Base-by-base conservation (phyloP, 495 filamentous ascomycete genomes). In the Cairneyella variabilis region DNA sequence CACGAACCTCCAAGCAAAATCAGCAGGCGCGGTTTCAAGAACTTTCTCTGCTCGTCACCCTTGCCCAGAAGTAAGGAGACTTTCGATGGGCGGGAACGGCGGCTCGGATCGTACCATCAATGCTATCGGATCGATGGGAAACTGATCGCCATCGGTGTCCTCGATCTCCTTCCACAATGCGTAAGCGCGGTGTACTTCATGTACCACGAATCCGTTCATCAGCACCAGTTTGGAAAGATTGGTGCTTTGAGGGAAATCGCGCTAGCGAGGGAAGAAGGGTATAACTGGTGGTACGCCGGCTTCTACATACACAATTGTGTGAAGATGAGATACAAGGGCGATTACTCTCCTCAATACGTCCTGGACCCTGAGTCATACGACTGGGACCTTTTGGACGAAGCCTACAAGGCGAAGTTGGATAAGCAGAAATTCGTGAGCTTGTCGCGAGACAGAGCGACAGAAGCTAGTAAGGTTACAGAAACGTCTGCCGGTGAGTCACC, bases 121-220 rank as follows among this genome's bases (percentile, higher is more conserved):
- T 93, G 89, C 71, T 96, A 98, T 68, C 81, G 93, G 25, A 72
- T 98, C 21, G 91, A 97, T 67, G 93, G 91, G 16, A 77, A 83
- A 48, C 77, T 98, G 28, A 83, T 97, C 30, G 93, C 93, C 14
- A 79, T 98, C 48, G 88, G 86, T 2, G 90, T 97, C 9, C 71
- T 98, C 27, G 93, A 98, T 65, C 70, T 97, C 8, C 76, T 97
- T 23, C 93, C 92, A 0, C 74, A 88, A 50, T 85, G 83, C 52
- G 89, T 98, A 26, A 97, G 91, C 69, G 89, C 88, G 17, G 93
- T 97, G 30, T 98, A 98, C 66, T 88, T 97, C 63, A 80, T 96
- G 71, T 93, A 98, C 64, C 87, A 96, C 64, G 83, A 87, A 56
- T 88, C 89, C 22, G 84, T 91, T 59, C 83, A 87, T 50, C 72